Conservation (phyloP, 371 early-diverging fungal species). For the Saksenaea vasiformis region DNA sequence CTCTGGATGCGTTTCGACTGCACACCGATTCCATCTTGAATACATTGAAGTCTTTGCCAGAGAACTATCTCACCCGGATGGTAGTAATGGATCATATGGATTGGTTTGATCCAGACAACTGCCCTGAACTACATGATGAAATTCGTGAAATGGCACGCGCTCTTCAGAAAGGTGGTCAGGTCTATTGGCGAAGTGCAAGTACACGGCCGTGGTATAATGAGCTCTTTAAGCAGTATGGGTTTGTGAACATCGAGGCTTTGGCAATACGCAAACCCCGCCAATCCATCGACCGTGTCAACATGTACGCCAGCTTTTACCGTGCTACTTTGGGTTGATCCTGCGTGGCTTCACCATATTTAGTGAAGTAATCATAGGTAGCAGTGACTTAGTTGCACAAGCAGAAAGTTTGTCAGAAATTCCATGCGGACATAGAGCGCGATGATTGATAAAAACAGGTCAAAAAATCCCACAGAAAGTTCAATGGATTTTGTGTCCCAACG, state of each 20-base stretch:
- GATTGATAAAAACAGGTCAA: neutral
- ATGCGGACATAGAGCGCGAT: neutral
- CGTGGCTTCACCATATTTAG: neutral
- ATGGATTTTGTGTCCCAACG: neutral
- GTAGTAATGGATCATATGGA: slow-evolving; percentile 92
- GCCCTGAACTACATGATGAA: slow-evolving; percentile 60
- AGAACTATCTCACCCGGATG: slow-evolving; percentile 72
- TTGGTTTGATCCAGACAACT: slow-evolving; percentile 73
- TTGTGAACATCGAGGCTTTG: slow-evolving; percentile 61
- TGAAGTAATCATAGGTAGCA: neutral
- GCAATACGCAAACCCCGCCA: slow-evolving; percentile 67
- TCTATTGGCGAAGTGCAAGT: slow-evolving; percentile 82
- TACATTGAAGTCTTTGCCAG: slow-evolving; percentile 55
- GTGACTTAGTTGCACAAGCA: neutral
- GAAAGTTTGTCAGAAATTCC: slow-evolving; percentile 4
- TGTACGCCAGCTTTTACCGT: slow-evolving; percentile 78
- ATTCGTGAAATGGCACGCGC: slow-evolving; percentile 65
- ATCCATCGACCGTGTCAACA: slow-evolving; percentile 83
- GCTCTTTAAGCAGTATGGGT: slow-evolving; percentile 70
- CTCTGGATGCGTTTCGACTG: slow-evolving; percentile 65
- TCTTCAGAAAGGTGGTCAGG: slow-evolving; percentile 67
- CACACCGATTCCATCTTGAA: slow-evolving; percentile 80
- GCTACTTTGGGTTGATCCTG: slow-evolving; percentile 18
- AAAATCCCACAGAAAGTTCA: neutral
- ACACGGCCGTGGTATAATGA: slow-evolving; percentile 82